These are phyloP conservation scores for Diospyros kaki DNA, from an alignment of 148 eudicot genomes.

Conservation along the genomic window DNA sequence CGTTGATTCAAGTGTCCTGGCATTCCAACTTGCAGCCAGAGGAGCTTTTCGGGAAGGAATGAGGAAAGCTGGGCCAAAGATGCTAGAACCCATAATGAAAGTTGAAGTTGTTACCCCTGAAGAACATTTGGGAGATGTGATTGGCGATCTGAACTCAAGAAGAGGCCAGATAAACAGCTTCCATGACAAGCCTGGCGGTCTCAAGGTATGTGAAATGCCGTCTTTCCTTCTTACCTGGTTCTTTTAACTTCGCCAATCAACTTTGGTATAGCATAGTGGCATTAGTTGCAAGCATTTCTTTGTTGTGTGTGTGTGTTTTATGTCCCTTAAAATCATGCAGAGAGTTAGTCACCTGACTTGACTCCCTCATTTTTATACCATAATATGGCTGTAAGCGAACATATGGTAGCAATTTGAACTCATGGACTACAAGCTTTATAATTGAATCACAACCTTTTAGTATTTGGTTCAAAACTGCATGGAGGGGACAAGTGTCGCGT, in stretches of 20 bases:
- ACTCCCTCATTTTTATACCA: too few species aligned
- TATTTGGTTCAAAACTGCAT: too few species aligned
- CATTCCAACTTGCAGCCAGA: slow-evolving; percentile 96
- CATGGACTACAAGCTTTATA: too few species aligned
- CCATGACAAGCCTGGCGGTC: slow-evolving; percentile 94
- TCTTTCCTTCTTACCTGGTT: slow-evolving; percentile 1
- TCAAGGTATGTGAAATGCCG: slow-evolving; percentile 53
- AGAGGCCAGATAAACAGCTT: slow-evolving; percentile 94
- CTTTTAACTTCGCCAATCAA: neutral
- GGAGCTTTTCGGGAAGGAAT: slow-evolving; percentile 93
- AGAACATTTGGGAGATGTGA: slow-evolving; percentile 95
- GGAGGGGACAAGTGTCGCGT: too few species aligned
- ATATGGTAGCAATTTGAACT: too few species aligned
- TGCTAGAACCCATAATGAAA: slow-evolving; percentile 94
- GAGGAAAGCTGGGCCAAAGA: slow-evolving; percentile 75
- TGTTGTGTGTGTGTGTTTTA: too few species aligned
- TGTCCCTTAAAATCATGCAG: too few species aligned
- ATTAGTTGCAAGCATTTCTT: too few species aligned
- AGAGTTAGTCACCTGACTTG: too few species aligned
- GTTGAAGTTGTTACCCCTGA: slow-evolving; percentile 97
- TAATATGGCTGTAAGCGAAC: too few species aligned
- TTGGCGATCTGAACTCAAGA: slow-evolving; percentile 95
- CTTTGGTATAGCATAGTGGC: neutral
- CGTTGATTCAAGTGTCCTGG: slow-evolving; percentile 93
- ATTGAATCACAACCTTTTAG: too few species aligned